These are phyloP conservation scores for Aspergillus mulundensis DNA, from an alignment of 495 filamentous ascomycete genomes.

Conservation along the genomic window DNA sequence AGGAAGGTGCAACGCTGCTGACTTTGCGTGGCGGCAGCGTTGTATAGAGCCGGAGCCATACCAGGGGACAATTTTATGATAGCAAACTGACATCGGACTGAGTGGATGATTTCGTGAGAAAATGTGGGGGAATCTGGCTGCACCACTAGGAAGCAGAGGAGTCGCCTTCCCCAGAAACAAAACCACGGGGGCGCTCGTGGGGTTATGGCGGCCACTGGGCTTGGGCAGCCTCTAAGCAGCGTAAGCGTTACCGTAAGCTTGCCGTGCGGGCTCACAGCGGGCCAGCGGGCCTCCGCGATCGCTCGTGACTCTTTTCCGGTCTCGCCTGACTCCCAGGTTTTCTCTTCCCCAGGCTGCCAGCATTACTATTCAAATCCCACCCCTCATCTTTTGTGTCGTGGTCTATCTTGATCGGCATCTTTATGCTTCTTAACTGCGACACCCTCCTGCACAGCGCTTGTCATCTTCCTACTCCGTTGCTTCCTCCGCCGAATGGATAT, in stretches of 20 bases:
- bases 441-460: not conserved
- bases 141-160: not conserved
- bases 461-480: not conserved
- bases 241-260: not conserved
- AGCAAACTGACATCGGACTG: not conserved
- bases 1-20: not conserved
- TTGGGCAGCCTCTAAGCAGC: not conserved
- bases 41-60: not conserved
- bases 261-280: no score
- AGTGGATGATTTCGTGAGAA: not conserved
- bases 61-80: not conserved
- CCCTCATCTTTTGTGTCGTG: not conserved
- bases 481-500: constrained; percentile 1
- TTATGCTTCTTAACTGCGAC: not conserved
- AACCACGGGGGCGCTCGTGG: not conserved
- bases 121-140: not conserved
- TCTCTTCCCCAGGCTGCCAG: not conserved
- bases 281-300: not conserved
- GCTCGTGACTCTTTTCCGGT: not conserved
- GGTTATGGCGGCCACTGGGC: not conserved
- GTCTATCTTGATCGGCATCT: not conserved
- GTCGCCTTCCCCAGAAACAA: not conserved
- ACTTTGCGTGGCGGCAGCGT: not conserved
- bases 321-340: constrained; percentile 1
- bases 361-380: not conserved